Evolutionary conservation across 352 stramenopile genomes (phyloP).

Genomic region (Phytophthora idaei): DNA sequence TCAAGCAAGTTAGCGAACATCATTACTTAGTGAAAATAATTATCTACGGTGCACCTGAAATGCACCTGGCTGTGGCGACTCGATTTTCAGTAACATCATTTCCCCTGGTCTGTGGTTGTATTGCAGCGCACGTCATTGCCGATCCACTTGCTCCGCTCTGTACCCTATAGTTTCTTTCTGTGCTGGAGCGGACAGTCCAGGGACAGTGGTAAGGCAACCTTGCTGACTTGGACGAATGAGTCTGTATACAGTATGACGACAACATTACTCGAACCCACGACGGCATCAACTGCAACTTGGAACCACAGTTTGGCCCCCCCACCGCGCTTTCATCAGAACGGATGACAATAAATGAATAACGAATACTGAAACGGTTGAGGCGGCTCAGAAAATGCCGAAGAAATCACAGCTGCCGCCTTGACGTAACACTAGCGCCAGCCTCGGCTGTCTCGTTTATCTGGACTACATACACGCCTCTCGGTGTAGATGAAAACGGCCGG

Average conservation of each 20-base stretch:
- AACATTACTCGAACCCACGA: not conserved
- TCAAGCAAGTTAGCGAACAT: too few species aligned
- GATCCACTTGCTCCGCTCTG: not conserved
- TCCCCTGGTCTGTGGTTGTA: not conserved
- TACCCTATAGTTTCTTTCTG: slow-evolving; percentile 1
- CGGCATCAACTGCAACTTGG: not conserved
- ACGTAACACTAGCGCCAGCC: not conserved
- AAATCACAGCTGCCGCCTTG: not conserved
- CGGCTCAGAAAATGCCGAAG: not conserved
- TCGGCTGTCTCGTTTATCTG: slow-evolving; percentile 2
- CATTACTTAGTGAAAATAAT: too few species aligned
- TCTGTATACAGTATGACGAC: not conserved
- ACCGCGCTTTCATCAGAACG: not conserved
- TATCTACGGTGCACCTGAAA: not conserved
- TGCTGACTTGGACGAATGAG: not conserved
- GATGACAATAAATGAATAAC: not conserved
- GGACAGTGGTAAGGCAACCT: not conserved
- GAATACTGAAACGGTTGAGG: not conserved
- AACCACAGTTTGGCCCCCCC: not conserved
- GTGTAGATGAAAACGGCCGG: slow-evolving; percentile 3
- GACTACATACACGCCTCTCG: slow-evolving; percentile 1
- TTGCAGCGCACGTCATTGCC: not conserved
- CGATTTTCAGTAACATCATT: not conserved
- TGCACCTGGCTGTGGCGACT: not conserved
- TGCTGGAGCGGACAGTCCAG: not conserved